A percentile compares a stretch with the other conserved stretches of the same genome.
Conservation (phyloP, 1,284 basidiomycete species). For the Fomitopsis schrenkii region DNA sequence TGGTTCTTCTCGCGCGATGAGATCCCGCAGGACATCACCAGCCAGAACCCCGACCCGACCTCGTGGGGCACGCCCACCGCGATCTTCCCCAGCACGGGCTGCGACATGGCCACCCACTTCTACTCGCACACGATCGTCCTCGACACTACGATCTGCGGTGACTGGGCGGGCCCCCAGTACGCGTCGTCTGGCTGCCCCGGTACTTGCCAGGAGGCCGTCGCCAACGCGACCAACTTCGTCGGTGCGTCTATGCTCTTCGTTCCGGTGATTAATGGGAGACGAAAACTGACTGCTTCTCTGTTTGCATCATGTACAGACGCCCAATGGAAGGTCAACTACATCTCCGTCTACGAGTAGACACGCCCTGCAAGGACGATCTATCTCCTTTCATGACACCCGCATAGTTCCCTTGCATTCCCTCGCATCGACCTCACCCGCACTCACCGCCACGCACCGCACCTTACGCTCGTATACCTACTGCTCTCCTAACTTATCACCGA, state of each 20-base stretch:
- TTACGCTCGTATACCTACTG: neutral
- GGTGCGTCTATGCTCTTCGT: conserved; percentile 33
- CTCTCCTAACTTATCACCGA: neutral
- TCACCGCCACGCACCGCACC: neutral
- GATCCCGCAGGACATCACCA: conserved; percentile 69
- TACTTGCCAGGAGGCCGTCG: conserved; percentile 62
- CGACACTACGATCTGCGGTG: conserved; percentile 68
- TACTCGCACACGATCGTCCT: conserved; percentile 53
- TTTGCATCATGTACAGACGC: conserved; percentile 27
- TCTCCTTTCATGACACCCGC: neutral
- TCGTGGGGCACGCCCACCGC: conserved; percentile 69
- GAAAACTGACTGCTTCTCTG: neutral
- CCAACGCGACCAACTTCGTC: conserved; percentile 58
- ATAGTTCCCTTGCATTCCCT: neutral
- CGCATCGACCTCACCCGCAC: neutral
- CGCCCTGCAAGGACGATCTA: neutral
- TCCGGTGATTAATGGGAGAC: neutral
- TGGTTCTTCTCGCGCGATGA: conserved; percentile 71
- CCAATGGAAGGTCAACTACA: conserved; percentile 52
- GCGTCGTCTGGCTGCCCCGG: conserved; percentile 57
- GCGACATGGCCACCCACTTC: conserved; percentile 69
- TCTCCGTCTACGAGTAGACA: conserved; percentile 29
- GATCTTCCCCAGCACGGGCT: conserved; percentile 51
- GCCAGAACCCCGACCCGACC: conserved; percentile 52
- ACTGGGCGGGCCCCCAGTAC: conserved; percentile 63